These are phyloP conservation scores for Mycena albidolilacea DNA, from an alignment of 768 basidiomycete genomes.

Conservation along the genomic window DNA sequence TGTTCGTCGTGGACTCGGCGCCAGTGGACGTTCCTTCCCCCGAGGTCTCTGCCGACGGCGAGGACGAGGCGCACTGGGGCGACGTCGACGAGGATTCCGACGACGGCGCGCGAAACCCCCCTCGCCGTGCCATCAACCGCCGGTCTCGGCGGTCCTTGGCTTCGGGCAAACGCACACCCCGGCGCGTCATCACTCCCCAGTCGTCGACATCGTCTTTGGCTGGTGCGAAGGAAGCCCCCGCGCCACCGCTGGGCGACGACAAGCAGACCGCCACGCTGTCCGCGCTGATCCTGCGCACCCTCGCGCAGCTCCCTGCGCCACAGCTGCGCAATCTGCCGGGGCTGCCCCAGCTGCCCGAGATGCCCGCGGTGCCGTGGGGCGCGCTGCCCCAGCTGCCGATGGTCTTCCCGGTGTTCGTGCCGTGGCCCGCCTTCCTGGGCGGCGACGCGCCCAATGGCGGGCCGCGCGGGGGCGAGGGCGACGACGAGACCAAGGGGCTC, in stretches of 20 bases:
- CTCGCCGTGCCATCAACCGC: constrained; percentile 54
- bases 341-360: constrained; percentile 76
- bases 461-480: constrained; percentile 52
- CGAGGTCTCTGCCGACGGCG: constrained; percentile 34
- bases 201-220: constrained; percentile 36
- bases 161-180: constrained; percentile 49
- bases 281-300: constrained; percentile 82
- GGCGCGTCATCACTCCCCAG: constrained; percentile 32
- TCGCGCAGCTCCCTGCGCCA: constrained; percentile 73
- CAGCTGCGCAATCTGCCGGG: constrained; percentile 70
- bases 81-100: constrained; percentile 81
- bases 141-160: constrained; percentile 45
- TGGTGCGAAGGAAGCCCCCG: constrained; percentile 11
- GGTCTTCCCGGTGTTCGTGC: constrained; percentile 86
- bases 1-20: constrained; percentile 53
- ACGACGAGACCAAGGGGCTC: constrained; percentile 54
- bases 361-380: constrained; percentile 75
- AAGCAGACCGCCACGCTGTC: constrained; percentile 71
- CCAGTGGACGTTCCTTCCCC: not conserved
- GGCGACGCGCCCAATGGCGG: constrained; percentile 55
- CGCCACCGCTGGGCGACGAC: constrained; percentile 50
- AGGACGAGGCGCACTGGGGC: constrained; percentile 74
- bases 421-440: constrained; percentile 78
- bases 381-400: constrained; percentile 78
- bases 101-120: constrained; percentile 52